Evolutionary conservation across 2,329 filamentous ascomycete genomes (phyloP).

Genomic region (Penicillium sp.): DNA sequence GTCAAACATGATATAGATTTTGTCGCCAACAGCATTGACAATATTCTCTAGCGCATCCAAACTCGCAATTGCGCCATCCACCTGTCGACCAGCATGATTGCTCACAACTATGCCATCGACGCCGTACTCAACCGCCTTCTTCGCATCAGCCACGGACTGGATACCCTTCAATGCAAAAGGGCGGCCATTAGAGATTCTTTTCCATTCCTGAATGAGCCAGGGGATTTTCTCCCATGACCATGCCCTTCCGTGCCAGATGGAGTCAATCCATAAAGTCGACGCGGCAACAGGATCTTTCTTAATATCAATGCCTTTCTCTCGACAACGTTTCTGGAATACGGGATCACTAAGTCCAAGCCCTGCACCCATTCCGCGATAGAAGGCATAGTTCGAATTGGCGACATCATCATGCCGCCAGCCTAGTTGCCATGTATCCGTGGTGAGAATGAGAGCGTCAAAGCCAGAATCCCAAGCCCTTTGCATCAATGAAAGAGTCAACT

Average conservation of each 20-base stretch:
- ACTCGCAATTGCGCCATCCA: conserved; percentile 58
- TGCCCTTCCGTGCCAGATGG: conserved; percentile 60
- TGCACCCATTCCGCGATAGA: conserved; percentile 56
- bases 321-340: conserved; percentile 54
- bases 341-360: conserved; percentile 57
- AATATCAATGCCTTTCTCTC: conserved; percentile 52
- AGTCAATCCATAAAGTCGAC: conserved; percentile 61
- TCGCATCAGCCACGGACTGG: conserved; percentile 63
- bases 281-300: conserved; percentile 51
- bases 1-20: conserved; percentile 57
- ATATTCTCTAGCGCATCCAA: conserved; percentile 60
- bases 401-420: conserved; percentile 60
- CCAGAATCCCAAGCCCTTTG: conserved; percentile 52
- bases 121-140: conserved; percentile 52
- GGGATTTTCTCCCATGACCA: conserved; percentile 64
- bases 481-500: conserved; percentile 54
- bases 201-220: conserved; percentile 60
- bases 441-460: conserved; percentile 57
- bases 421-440: conserved; percentile 61
- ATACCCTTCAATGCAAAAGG: conserved; percentile 66
- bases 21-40: conserved; percentile 48
- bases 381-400: conserved; percentile 57
- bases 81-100: conserved; percentile 67
- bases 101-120: conserved; percentile 65
- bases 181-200: conserved; percentile 51